Evolutionary conservation across 192 early-diverging fungal genomes (phyloP), one percentile per base, ranked within the genome.

Genomic region (Dispira parvispora): DNA sequence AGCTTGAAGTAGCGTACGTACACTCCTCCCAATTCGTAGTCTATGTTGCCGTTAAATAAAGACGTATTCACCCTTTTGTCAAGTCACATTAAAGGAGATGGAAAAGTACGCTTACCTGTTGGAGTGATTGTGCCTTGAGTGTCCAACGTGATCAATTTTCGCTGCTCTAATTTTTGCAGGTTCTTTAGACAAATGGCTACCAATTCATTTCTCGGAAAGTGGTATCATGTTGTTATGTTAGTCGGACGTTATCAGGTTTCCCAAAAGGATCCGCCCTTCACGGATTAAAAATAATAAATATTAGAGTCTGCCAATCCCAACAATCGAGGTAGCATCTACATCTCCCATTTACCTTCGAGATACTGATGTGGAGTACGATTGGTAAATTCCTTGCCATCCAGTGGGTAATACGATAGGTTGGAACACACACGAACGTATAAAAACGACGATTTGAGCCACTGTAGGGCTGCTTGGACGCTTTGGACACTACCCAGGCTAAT

Each of bases 381-480:
- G 11, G 57, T 12, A 12, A 43, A 10, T 3, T 43, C 57, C 13
- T 27, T 11, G 14, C 21, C 38, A 2, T 12, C 57, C 26, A 60
- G 14, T 43, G 32, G 18, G 16, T 60, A 60, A 43, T 60, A 43
- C 11, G 38, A 18, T 16, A 32, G 57, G 18, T 60, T 60, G 42
- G 12, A 20, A 21, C 57, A 60, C 9, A 60, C 43, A 13, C 57
- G 57, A 28, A 27, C 27, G 32, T 60, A 60, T 12, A 60, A 43
- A 60, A 60, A 60, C 16, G 57, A 42, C 11, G 57, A 60, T 27
- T 60, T 60, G 32, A 60, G 57, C 57, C 57, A 60, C 16, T 27
- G 57, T 14, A 42, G 32, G 21, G 57, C 57, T 43, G 42, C 43
- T 12, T 60, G 14, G 2, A 28, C 14, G 42, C 14, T 43, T 14